These are phyloP conservation scores for Kodamaea sp. DNA, from an alignment of 1,139 yeast species.

Conservation along the genomic window DNA sequence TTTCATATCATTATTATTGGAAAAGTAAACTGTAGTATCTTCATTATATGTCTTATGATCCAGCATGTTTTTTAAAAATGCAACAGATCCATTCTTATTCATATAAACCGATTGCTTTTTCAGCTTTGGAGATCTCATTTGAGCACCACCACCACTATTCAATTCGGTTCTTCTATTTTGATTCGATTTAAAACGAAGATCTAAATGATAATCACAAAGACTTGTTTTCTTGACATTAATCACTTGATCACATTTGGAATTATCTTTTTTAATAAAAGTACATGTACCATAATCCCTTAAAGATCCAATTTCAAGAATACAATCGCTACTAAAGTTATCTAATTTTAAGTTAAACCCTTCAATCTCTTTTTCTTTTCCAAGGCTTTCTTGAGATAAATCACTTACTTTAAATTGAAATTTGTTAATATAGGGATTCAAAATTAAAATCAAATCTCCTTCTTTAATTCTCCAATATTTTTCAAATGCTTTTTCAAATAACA, in stretches of 20 bases:
- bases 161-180: conserved; percentile 69
- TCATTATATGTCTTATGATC: conserved; percentile 20
- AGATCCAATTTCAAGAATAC: conserved; percentile 68
- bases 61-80: conserved; percentile 5
- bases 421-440: conserved; percentile 67
- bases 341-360: conserved; percentile 60
- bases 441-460: conserved; percentile 69
- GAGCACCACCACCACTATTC: conserved; percentile 59
- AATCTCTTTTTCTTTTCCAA: conserved; percentile 5
- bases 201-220: conserved; percentile 71
- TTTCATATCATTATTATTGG: conserved; percentile 24
- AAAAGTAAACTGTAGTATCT: conserved; percentile 20
- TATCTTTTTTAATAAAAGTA: conserved; percentile 43
- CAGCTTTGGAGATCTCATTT: conserved; percentile 36
- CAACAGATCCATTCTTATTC: conserved; percentile 12
- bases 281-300: conserved; percentile 73
- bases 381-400: conserved; percentile 2
- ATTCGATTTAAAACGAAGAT: conserved; percentile 50
- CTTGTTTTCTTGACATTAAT: conserved; percentile 51
- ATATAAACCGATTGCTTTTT: conserved; percentile 24
- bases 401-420: conserved; percentile 12
- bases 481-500: conserved; percentile 66
- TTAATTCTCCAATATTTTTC: conserved; percentile 68
- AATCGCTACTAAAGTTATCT: conserved; percentile 42
- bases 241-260: conserved; percentile 54